phyloP scores from a whole-genome alignment of 331 rosid species.

The Acacia concinna region DNA sequence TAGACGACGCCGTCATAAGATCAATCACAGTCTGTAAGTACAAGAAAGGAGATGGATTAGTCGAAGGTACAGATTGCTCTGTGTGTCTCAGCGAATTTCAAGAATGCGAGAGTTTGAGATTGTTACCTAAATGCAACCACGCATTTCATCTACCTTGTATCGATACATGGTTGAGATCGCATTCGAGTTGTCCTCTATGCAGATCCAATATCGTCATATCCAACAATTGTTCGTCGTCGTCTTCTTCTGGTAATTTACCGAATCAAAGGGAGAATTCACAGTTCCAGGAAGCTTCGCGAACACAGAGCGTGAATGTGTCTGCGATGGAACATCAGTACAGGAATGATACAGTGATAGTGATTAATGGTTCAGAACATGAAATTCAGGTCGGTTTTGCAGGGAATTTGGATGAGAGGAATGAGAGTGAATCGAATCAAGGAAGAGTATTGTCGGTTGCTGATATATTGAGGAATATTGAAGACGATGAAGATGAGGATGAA shows the following conservation, averaged over 20 bases:
- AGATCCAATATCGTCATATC: slow-evolving; percentile 48
- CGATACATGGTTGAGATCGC: slow-evolving; percentile 73
- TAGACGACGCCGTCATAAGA: slow-evolving; percentile 60
- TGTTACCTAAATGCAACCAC: slow-evolving; percentile 73
- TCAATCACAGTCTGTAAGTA: slow-evolving; percentile 62
- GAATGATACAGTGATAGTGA: slow-evolving; percentile 37
- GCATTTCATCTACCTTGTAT: slow-evolving; percentile 85
- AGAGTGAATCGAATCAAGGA: slow-evolving; percentile 21
- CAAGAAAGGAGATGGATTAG: slow-evolving; percentile 42
- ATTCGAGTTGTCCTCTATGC: slow-evolving; percentile 73
- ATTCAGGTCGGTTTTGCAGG: slow-evolving; percentile 18
- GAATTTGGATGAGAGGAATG: slow-evolving; percentile 14
- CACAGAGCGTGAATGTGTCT: slow-evolving; percentile 12
- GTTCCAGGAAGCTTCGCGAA: slow-evolving; percentile 27
- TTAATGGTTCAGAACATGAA: slow-evolving; percentile 43
- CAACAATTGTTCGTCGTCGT: not conserved
- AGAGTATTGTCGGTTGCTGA: slow-evolving; percentile 43
- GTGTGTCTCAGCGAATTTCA: slow-evolving; percentile 76
- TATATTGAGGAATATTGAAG: slow-evolving; percentile 31
- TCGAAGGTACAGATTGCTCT: slow-evolving; percentile 68
- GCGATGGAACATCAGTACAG: slow-evolving; percentile 50
- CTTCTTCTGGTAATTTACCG: not conserved
- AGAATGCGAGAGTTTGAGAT: slow-evolving; percentile 64
- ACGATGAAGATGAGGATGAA: not conserved
- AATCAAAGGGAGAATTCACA: slow-evolving; percentile 19